Evolutionary conservation across 768 basidiomycete genomes (phyloP).

Genomic region (Tylopilus subfusipes): DNA sequence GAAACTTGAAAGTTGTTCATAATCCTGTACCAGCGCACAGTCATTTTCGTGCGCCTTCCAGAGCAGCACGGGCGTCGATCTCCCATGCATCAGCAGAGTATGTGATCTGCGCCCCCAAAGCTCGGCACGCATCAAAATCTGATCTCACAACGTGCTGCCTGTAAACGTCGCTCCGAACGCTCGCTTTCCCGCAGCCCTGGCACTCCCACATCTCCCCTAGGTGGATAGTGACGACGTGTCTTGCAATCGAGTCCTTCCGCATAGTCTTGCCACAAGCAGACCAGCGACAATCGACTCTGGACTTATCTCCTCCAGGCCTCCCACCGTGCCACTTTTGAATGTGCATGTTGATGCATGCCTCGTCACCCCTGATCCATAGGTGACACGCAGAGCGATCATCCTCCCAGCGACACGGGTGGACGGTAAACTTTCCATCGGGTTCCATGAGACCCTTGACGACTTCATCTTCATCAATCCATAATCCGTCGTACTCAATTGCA

Average conservation of each 20-base stretch:
- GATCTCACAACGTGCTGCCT: conserved; percentile 5
- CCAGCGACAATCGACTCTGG: conserved; percentile 8
- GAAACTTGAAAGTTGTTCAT: no score
- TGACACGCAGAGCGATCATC: conserved; percentile 2
- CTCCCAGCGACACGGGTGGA: conserved; percentile 12
- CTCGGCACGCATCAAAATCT: neutral
- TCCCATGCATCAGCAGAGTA: conserved; percentile 2
- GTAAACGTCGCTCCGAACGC: conserved; percentile 9
- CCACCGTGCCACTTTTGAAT: conserved; percentile 20
- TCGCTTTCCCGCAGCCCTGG: conserved; percentile 9
- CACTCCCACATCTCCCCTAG: conserved; percentile 4
- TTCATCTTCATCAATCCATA: conserved; percentile 10
- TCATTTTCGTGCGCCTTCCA: neutral
- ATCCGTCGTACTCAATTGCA: conserved; percentile 1
- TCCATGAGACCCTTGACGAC: conserved; percentile 4
- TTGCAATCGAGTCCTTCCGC: conserved; percentile 22
- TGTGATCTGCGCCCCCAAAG: conserved; percentile 3
- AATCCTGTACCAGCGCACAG: neutral
- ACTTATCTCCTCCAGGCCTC: conserved; percentile 9
- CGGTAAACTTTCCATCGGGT: neutral
- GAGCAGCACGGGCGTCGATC: conserved; percentile 5
- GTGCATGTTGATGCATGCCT: conserved; percentile 8
- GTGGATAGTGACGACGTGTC: conserved; percentile 19
- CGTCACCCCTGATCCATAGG: conserved; percentile 17
- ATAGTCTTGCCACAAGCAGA: conserved; percentile 14